Conservation (phyloP, 495 filamentous ascomycete species). For the Thozetella sp. region DNA sequence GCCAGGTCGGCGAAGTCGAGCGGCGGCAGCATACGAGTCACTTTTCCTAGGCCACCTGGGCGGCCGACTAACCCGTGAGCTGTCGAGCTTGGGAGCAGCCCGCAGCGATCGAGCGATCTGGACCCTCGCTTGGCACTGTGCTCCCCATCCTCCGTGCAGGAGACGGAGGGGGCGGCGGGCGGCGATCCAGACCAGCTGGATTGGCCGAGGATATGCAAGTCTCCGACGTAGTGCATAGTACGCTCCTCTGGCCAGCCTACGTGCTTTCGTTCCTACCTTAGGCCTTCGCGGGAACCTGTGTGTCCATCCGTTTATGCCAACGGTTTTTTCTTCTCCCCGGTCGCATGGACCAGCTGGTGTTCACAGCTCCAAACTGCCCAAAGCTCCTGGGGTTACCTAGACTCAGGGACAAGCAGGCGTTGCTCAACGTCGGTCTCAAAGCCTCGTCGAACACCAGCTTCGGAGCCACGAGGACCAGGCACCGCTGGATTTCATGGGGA, state of each 20-base stretch:
- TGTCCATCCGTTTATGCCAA: slow-evolving; percentile 1
- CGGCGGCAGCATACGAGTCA: background rate
- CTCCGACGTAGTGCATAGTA: background rate
- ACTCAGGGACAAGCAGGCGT: background rate
- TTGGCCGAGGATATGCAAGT: background rate
- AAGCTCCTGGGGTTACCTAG: background rate
- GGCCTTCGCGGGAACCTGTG: background rate
- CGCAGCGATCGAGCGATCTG: slow-evolving; percentile 1
- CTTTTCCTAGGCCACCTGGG: background rate
- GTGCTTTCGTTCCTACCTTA: slow-evolving; percentile 1
- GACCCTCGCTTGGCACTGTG: background rate
- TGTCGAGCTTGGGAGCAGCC: background rate
- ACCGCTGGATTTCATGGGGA: too few relatives aligned
- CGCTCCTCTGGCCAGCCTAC: background rate
- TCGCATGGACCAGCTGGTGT: background rate
- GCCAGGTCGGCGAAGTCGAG: background rate
- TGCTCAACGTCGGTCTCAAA: too few relatives aligned
- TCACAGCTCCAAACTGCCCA: background rate
- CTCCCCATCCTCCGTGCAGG: background rate
- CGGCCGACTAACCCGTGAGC: too few relatives aligned
- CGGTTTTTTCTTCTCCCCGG: background rate
- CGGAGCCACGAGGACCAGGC: too few relatives aligned
- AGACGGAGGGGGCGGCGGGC: too few relatives aligned
- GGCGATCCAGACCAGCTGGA: background rate
- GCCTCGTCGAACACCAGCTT: too few relatives aligned